phyloP scores from a whole-genome alignment of 768 basidiomycete species.

The Naganishia antarctica region DNA sequence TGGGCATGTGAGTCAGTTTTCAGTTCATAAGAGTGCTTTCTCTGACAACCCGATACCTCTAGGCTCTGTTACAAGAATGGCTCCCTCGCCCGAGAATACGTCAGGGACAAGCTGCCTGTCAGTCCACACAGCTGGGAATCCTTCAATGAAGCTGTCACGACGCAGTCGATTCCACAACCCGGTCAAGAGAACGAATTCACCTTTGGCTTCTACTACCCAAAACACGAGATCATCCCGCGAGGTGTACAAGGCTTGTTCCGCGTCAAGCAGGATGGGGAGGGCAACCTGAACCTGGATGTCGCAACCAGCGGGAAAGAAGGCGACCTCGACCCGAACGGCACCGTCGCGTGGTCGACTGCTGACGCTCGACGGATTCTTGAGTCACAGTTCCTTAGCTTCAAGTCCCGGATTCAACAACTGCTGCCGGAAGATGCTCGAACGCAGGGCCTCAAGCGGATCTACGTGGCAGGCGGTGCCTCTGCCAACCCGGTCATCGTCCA shows the following conservation, averaged over 20 bases:
- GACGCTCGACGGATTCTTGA: conserved; percentile 76
- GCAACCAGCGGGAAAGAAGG: conserved; percentile 25
- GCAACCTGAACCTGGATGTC: conserved; percentile 28
- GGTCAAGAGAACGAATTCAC: conserved; percentile 23
- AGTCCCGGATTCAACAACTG: conserved; percentile 63
- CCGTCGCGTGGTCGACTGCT: conserved; percentile 37
- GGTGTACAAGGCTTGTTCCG: conserved; percentile 64
- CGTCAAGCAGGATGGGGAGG: conserved; percentile 25
- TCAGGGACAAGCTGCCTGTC: conserved; percentile 59
- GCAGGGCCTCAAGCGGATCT: conserved; percentile 53
- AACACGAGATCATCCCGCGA: conserved; percentile 82
- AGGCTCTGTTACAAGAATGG: conserved; percentile 50
- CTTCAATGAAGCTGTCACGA: conserved; percentile 65
- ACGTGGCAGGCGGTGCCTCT: conserved; percentile 74
- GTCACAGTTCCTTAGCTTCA: conserved; percentile 77
- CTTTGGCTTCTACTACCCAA: conserved; percentile 72
- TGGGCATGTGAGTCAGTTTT: conserved; percentile 58
- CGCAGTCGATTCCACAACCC: conserved; percentile 50
- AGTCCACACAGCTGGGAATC: conserved; percentile 61
- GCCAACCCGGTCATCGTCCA: conserved; percentile 69
- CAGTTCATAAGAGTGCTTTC: neutral
- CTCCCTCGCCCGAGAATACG: conserved; percentile 70
- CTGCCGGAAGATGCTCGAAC: conserved; percentile 6
- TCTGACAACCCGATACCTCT: neutral
- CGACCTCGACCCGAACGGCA: conserved; percentile 49